phyloP scores from a whole-genome alignment of 352 stramenopile genomes.

The Globisporangium ultimum region DNA sequence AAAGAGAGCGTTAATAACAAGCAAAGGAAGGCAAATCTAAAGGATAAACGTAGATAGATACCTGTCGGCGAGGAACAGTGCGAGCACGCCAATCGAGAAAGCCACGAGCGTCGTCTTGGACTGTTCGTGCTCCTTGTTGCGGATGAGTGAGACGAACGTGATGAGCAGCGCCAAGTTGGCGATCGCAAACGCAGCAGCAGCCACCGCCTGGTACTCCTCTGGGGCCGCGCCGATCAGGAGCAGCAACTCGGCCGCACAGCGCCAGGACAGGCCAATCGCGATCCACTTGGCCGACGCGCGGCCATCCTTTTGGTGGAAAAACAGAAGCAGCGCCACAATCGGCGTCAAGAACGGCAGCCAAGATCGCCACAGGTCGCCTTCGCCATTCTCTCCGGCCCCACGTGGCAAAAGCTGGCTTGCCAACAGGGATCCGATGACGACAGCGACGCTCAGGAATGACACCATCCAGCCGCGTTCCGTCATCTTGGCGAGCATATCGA shows the following conservation, averaged over 20 bases:
- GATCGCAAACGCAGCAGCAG: slow-evolving; percentile 28
- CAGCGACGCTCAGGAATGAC: slow-evolving; percentile 63
- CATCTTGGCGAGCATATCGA: slow-evolving; percentile 43
- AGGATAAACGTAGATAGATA: slow-evolving; percentile 13
- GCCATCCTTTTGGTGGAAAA: slow-evolving; percentile 73
- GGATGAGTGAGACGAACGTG: slow-evolving; percentile 39
- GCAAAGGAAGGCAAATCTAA: not conserved
- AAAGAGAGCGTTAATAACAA: not conserved
- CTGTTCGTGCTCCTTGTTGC: slow-evolving; percentile 42
- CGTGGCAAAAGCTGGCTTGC: slow-evolving; percentile 53
- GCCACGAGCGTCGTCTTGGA: slow-evolving; percentile 56
- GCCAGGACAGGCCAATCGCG: slow-evolving; percentile 76
- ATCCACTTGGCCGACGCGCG: slow-evolving; percentile 78
- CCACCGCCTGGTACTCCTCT: slow-evolving; percentile 45
- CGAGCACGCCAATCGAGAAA: slow-evolving; percentile 31
- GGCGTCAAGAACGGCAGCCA: slow-evolving; percentile 69
- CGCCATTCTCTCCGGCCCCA: slow-evolving; percentile 10
- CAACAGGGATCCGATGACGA: slow-evolving; percentile 63
- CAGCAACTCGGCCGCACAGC: slow-evolving; percentile 62
- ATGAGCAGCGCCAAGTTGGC: slow-evolving; percentile 62
- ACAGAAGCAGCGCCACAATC: slow-evolving; percentile 59
- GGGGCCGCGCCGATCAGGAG: slow-evolving; percentile 47
- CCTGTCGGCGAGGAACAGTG: slow-evolving; percentile 74
- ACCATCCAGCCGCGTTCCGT: slow-evolving; percentile 57
- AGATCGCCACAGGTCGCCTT: slow-evolving; percentile 40